Conservation (phyloP, 176 grass and related monocot genomes). For the Oryza punctata region DNA sequence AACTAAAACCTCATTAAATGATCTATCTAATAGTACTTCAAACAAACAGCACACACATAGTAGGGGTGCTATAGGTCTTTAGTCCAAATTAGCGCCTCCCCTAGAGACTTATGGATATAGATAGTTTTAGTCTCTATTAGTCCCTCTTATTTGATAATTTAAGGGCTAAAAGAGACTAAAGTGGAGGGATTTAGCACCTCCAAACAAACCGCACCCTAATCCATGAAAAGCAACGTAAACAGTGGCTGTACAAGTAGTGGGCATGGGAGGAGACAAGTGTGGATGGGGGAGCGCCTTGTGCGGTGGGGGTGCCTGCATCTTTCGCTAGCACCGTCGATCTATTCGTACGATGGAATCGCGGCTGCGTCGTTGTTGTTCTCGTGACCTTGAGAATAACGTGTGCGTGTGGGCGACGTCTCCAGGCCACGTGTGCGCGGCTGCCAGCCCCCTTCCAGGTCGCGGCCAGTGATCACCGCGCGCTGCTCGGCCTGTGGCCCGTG, state of each 20-base stretch:
- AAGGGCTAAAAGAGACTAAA: too few relatives aligned
- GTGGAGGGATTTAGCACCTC: too few relatives aligned
- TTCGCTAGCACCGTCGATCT: slow-evolving; percentile 33
- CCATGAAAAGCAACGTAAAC: neutral
- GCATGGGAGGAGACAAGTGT: slow-evolving; percentile 32
- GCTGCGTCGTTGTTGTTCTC: slow-evolving; percentile 30
- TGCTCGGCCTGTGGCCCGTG: neutral
- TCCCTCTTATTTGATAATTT: too few relatives aligned
- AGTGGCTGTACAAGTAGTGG: neutral
- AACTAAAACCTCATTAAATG: too few relatives aligned
- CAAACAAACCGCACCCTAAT: too few relatives aligned
- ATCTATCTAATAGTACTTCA: too few relatives aligned
- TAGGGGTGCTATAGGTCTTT: too few relatives aligned
- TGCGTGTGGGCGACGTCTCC: slow-evolving; percentile 38
- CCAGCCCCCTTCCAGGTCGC: neutral
- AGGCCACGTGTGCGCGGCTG: slow-evolving; percentile 47
- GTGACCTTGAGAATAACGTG: slow-evolving; percentile 53
- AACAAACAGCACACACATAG: too few relatives aligned
- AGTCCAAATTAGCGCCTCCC: too few relatives aligned
- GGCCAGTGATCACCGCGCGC: neutral
- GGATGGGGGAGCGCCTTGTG: slow-evolving; percentile 30
- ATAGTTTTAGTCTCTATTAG: too few relatives aligned
- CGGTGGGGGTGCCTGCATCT: slow-evolving; percentile 31
- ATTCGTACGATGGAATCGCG: slow-evolving; percentile 34
- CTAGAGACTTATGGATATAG: too few relatives aligned